phyloP scores from a whole-genome alignment of 1,284 basidiomycete genomes.

The Cryptococcus wingfieldii region DNA sequence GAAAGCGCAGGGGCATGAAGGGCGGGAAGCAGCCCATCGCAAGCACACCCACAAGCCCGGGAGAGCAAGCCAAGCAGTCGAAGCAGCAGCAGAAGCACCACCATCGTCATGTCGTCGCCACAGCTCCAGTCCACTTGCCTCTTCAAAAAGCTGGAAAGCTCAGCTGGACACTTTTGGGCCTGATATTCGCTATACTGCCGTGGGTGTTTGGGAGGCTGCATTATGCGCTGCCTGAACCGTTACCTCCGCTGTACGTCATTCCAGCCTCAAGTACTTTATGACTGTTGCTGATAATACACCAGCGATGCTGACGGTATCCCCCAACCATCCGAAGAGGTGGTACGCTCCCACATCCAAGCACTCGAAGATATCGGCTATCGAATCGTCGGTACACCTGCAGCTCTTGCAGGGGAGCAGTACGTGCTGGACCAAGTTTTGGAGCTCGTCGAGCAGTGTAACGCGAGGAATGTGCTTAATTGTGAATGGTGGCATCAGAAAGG shows the following conservation, averaged over 20 bases:
- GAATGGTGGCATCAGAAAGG: slow-evolving; percentile 84
- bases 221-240: slow-evolving; percentile 11
- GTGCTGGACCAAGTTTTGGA: slow-evolving; percentile 64
- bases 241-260: slow-evolving; percentile 9
- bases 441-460: slow-evolving; percentile 61
- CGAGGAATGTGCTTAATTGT: slow-evolving; percentile 63
- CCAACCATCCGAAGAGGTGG: slow-evolving; percentile 39
- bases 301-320: slow-evolving; percentile 30
- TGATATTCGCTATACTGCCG: slow-evolving; percentile 11
- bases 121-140: slow-evolving; percentile 1
- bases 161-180: slow-evolving; percentile 9
- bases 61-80: no score
- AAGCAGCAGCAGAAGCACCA: neutral
- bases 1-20: no score
- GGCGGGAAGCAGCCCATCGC: no score
- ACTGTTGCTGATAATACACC: neutral
- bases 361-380: slow-evolving; percentile 81
- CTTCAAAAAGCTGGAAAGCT: slow-evolving; percentile 1
- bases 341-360: slow-evolving; percentile 38
- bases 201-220: slow-evolving; percentile 11
- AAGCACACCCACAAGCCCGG: no score
- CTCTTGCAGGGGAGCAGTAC: slow-evolving; percentile 80
- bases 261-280: neutral
- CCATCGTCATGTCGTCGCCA: neutral
- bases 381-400: slow-evolving; percentile 85